Evolutionary conservation across 2,329 filamentous ascomycete species (phyloP).

Genomic region (Fusarium nelsonii): DNA sequence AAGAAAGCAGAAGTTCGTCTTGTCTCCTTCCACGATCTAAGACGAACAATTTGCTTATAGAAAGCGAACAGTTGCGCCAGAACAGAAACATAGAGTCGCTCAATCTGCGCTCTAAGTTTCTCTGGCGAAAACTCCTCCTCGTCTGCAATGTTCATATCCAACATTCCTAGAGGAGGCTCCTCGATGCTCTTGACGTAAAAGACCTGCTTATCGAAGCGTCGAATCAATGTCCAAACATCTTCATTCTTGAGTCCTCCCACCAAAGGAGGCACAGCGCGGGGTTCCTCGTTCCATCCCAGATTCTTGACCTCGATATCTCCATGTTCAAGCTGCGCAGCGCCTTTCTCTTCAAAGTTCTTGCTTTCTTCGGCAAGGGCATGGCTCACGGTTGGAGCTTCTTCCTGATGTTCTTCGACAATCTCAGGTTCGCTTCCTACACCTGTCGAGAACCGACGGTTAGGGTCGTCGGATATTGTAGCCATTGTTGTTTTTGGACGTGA

Average conservation of each 20-base stretch:
- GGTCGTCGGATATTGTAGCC: conserved; percentile 21
- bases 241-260: conserved; percentile 78
- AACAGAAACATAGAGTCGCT: conserved; percentile 85
- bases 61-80: conserved; percentile 73
- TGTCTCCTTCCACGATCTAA: conserved; percentile 84
- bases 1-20: conserved; percentile 74
- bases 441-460: conserved; percentile 36
- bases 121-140: conserved; percentile 89
- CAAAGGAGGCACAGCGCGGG: conserved; percentile 69
- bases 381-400: conserved; percentile 52
- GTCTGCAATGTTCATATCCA: conserved; percentile 85
- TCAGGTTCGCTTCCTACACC: conserved; percentile 48
- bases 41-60: conserved; percentile 79
- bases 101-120: conserved; percentile 81
- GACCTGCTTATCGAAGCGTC: conserved; percentile 79
- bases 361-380: conserved; percentile 54
- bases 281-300: conserved; percentile 76
- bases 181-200: conserved; percentile 76
- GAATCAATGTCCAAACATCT: conserved; percentile 77
- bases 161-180: conserved; percentile 66
- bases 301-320: conserved; percentile 70
- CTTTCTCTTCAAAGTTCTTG: conserved; percentile 54
- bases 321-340: conserved; percentile 60
- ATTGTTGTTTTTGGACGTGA: conserved; percentile 7
- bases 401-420: conserved; percentile 46